These are phyloP conservation scores for Tothia fuscella DNA, from an alignment of 2,329 filamentous ascomycete genomes.

Conservation along the genomic window DNA sequence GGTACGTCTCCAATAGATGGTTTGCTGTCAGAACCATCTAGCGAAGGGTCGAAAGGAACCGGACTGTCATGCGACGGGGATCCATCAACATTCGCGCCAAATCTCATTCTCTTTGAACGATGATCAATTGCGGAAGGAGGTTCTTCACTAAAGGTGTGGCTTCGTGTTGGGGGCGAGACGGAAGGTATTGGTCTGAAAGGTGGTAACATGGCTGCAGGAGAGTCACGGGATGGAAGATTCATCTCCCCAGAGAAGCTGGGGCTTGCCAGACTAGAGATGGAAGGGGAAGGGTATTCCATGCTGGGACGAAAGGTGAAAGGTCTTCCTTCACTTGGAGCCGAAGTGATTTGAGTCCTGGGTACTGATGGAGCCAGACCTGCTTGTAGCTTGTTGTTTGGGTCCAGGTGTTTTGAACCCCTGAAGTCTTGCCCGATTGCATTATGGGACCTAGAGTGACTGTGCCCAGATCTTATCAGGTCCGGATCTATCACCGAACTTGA, in stretches of 20 bases:
- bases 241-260: constrained; percentile 4
- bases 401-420: no score
- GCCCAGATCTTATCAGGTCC: constrained; percentile 14
- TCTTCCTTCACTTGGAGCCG: background rate
- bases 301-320: background rate
- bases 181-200: constrained; percentile 1
- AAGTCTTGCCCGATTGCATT: constrained; percentile 1
- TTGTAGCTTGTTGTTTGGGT: no score
- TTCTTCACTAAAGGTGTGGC: constrained; percentile 7
- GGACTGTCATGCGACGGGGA: background rate
- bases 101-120: constrained; percentile 23
- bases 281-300: constrained; percentile 5
- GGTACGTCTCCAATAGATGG: constrained; percentile 18
- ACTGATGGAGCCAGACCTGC: background rate
- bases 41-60: background rate
- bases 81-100: constrained; percentile 17
- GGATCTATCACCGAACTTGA: constrained; percentile 19
- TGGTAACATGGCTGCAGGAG: constrained; percentile 9
- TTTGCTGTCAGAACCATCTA: constrained; percentile 4
- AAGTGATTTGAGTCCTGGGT: constrained; percentile 3
- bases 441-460: constrained; percentile 5
- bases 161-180: background rate
- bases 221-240: constrained; percentile 1
- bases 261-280: background rate
- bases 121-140: constrained; percentile 17